Evolutionary conservation across 352 stramenopile genomes (phyloP), one percentile per base, ranked within the genome.

Genomic region (Pythium brachiatum): DNA sequence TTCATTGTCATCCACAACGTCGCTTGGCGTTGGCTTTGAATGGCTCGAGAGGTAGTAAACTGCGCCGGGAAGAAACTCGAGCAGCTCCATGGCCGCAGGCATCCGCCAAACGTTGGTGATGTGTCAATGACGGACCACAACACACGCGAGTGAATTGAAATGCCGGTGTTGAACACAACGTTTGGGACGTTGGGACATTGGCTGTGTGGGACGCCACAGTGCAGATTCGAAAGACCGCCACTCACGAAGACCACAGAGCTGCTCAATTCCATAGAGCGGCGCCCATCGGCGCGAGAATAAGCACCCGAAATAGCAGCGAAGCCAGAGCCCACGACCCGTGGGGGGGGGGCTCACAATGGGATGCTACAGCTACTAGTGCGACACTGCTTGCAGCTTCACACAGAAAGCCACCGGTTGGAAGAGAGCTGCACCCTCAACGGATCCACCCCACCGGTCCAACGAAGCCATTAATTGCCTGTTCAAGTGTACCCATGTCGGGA

Each of bases 21-120:
- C 34, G 38, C 25, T 27, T 25, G 36, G 23, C 7, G 18, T 39
- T 2, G 20, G 29, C n/a, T n/a, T 25, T 21, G 47, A 51, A 18
- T 55, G 32, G 26, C 63, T 68, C 62, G 66, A 74, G 38, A 74
- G 38, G 38, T 69, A 75, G 56, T 75, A 81, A 43, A 81, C 57
- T 25, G 64, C 57, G 2, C 71, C 68, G 7, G 71, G 61, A 15
- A 77, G 26, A 34, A 64, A 66, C 52, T 81, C 74, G 55, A 81
- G 41, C 20, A 79, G 57, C 54, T 74, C 66, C 34, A 72, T 62
- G 29, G 29, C 29, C 29, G 29, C 29, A 34, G 29, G 29, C 29
- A 34, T 34, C 29, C 29, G 29, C 29, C 5, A 34, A 9, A 9
- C 29, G 29, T 34, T 34, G 29, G 29, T 5, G 29, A 34, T 34